phyloP scores from a whole-genome alignment of 352 stramenopile species.

The Thalassiosira mediterranea region DNA sequence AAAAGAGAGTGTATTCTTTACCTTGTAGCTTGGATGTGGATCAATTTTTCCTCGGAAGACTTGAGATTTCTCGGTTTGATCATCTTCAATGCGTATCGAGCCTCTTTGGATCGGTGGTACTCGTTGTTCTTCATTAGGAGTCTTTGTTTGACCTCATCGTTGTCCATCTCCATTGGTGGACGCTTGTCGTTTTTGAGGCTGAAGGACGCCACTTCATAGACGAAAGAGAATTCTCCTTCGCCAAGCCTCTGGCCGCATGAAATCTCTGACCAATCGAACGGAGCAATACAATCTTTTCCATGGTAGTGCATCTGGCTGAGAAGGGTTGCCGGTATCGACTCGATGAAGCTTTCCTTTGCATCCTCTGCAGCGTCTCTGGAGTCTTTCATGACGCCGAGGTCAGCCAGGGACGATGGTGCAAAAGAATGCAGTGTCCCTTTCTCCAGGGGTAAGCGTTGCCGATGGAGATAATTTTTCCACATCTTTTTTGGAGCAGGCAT shows the following conservation, averaged over 20 bases:
- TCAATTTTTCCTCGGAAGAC: not conserved
- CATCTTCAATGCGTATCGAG: conserved; percentile 33
- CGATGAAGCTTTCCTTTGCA: conserved; percentile 9
- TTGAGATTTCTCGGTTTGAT: conserved; percentile 20
- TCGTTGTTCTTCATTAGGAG: conserved; percentile 26
- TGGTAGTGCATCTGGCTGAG: conserved; percentile 1
- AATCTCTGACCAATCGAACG: conserved; percentile 63
- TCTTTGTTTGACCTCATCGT: not conserved
- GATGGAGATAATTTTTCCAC: too few species aligned
- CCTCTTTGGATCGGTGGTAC: conserved; percentile 18
- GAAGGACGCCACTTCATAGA: conserved; percentile 61
- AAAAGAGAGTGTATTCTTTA: conserved; percentile 3
- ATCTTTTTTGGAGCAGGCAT: too few species aligned
- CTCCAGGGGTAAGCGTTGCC: too few species aligned
- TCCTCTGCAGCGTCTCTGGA: conserved; percentile 13
- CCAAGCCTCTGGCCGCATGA: conserved; percentile 62
- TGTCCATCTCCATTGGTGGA: conserved; percentile 9
- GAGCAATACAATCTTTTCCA: conserved; percentile 51
- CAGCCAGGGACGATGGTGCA: too few species aligned
- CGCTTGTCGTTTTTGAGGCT: not conserved
- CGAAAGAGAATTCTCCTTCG: conserved; percentile 70
- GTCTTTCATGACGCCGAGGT: too few species aligned
- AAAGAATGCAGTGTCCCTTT: too few species aligned
- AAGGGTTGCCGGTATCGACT: conserved; percentile 14
- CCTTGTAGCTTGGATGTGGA: conserved; percentile 33